These are phyloP conservation scores for Colletotrichum orchidophilum DNA, from an alignment of 2,329 filamentous ascomycete species.

Conservation along the genomic window DNA sequence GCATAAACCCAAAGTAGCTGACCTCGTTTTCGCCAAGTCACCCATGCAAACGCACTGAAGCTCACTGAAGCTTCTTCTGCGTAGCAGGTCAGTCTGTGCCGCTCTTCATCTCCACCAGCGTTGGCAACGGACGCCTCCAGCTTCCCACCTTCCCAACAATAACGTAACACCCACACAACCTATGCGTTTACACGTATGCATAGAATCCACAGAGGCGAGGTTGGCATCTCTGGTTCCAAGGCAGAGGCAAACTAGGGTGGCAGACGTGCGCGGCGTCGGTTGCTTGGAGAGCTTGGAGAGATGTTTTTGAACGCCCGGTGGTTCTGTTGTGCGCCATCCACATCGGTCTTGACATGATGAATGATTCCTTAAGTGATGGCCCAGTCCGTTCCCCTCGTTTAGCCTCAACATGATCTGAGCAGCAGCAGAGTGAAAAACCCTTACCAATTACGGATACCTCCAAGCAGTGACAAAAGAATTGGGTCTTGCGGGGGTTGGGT, in stretches of 20 bases:
- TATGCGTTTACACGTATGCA: background rate
- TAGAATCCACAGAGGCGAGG: conserved; percentile 11
- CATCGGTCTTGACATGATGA: conserved; percentile 10
- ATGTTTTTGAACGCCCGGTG: background rate
- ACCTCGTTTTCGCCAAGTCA: background rate
- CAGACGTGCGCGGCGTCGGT: background rate
- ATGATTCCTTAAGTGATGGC: background rate
- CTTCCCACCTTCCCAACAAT: background rate
- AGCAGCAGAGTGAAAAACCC: background rate
- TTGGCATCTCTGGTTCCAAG: background rate
- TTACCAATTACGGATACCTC: too few species aligned
- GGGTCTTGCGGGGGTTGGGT: conserved; percentile 1
- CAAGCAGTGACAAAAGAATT: background rate
- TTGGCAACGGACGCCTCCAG: conserved; percentile 2
- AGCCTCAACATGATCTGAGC: background rate
- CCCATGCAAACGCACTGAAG: background rate
- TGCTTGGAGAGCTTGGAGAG: background rate
- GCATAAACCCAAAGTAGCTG: background rate
- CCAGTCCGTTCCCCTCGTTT: background rate
- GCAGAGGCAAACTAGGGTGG: background rate
- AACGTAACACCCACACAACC: background rate
- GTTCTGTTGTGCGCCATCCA: conserved; percentile 10
- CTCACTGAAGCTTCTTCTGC: background rate
- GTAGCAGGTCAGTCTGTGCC: background rate
- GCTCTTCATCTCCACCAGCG: conserved; percentile 20